Base-by-base conservation (phyloP, 192 early-diverging fungal species). In the Oehlia diaphana region DNA sequence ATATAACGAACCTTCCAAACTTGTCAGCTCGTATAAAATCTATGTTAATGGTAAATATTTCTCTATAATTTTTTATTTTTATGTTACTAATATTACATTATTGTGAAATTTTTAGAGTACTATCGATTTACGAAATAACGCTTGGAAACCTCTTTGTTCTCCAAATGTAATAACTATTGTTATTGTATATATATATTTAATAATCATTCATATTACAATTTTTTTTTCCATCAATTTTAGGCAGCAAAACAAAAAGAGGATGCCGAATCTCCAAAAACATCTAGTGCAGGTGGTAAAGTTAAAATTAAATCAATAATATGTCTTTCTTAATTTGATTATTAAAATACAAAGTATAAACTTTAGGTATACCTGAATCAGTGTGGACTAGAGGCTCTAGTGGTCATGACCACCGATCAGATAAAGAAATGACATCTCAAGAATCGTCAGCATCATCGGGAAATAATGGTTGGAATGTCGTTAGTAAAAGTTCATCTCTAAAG, bases 21-120 rank as follows among this genome's bases (percentile, higher is more conserved):
- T 86, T 98, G 37, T 83, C 87, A 61, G 92, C 93, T 63, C 94
- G 98, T 87, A 96, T 97, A 81, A 92, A 95, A 47, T 99, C 98
- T 83, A 95, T 96, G 94, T 82, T 99, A 49, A 79, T 87, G 85
- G 84, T 81, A 80, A 44, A 47, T 47, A 47, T 12, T 47, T 80
- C 26, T 31, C 31, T 53, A 12, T 47, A 26, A 14, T 19, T 21
- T 47, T 28, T 66, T 16, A 66, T 58, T 13, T 66, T 28, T 31
- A 21, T 19, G 13, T 69, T 69, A 19, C 8, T 69, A 37, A 31
- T 39, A n/a, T n/a, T 42, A 6, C 8, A 19, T 70, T 44, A 37
- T 8, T 37, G 14, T 44, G 9, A 26, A 47, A 47, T 6, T 70
- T 70, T 44, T 12, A 87, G 82, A 95, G 96, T 78, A 84, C 97